These are phyloP conservation scores for Wickerhamiella nectarea DNA, from an alignment of 805 yeast genomes.

Conservation along the genomic window DNA sequence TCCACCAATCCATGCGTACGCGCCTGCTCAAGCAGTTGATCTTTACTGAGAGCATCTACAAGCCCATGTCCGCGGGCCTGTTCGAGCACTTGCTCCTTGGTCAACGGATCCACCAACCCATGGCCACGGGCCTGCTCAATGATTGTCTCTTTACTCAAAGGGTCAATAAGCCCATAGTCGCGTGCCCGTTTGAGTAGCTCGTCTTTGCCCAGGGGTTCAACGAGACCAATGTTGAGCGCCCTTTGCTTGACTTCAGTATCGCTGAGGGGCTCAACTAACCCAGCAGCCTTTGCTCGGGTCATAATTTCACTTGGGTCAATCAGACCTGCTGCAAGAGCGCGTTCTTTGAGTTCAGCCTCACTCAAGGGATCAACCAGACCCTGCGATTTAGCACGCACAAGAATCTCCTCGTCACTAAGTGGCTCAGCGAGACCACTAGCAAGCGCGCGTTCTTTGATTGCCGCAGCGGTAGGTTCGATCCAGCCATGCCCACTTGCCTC, in stretches of 20 bases:
- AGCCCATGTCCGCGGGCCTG: slow-evolving; percentile 4
- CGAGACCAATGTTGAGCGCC: slow-evolving; percentile 6
- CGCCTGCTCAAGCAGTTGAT: slow-evolving; percentile 10
- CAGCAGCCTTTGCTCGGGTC: neutral
- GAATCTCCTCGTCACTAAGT: neutral
- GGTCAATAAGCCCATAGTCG: slow-evolving; percentile 11
- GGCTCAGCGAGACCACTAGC: slow-evolving; percentile 12
- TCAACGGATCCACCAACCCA: neutral
- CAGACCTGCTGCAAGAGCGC: slow-evolving; percentile 7
- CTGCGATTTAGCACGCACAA: no score
- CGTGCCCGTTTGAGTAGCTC: slow-evolving; percentile 21
- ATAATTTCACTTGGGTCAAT: neutral
- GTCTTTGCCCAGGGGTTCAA: slow-evolving; percentile 7
- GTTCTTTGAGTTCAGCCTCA: slow-evolving; percentile 9
- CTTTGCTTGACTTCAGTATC: slow-evolving; percentile 9
- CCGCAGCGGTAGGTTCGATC: slow-evolving; percentile 10
- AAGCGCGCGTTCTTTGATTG: slow-evolving; percentile 3
- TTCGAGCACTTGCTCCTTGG: slow-evolving; percentile 1
- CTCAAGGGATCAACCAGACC: slow-evolving; percentile 13
- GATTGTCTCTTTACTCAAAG: slow-evolving; percentile 5
- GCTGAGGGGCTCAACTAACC: slow-evolving; percentile 9
- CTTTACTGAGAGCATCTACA: slow-evolving; percentile 4
- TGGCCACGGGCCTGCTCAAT: neutral
- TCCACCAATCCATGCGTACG: slow-evolving; percentile 4
- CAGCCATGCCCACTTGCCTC: slow-evolving; percentile 10